Evolutionary conservation across 1,284 basidiomycete species (phyloP).

Genomic region (Sphaerobolus stellatus): DNA sequence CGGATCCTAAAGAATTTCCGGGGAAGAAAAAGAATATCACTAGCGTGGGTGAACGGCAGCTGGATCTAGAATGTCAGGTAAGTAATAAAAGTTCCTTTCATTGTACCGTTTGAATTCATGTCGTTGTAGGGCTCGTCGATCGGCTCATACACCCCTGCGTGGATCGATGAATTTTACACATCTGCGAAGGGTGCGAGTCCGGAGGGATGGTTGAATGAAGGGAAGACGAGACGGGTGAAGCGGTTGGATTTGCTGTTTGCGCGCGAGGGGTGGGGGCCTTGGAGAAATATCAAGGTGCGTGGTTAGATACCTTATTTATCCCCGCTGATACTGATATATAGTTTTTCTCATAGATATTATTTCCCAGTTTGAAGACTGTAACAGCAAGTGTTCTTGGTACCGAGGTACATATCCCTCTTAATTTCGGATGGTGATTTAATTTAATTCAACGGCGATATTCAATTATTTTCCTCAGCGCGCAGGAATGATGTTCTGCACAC

Average conservation of each 20-base stretch:
- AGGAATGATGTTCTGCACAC: slow-evolving; percentile 64
- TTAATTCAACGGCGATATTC: slow-evolving; percentile 10
- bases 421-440: too few species aligned
- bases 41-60: background rate
- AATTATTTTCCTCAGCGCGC: slow-evolving; percentile 52
- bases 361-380: slow-evolving; percentile 64
- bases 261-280: slow-evolving; percentile 1
- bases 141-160: slow-evolving; percentile 70
- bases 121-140: slow-evolving; percentile 67
- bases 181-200: slow-evolving; percentile 69
- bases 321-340: too few species aligned
- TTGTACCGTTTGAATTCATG: slow-evolving; percentile 53
- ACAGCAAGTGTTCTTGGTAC: slow-evolving; percentile 57
- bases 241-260: slow-evolving; percentile 13
- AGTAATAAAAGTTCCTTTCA: slow-evolving; percentile 43
- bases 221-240: slow-evolving; percentile 54
- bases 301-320: too few species aligned
- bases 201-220: slow-evolving; percentile 61
- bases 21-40: too few species aligned
- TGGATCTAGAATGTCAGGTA: slow-evolving; percentile 60
- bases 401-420: slow-evolving; percentile 43
- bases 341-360: slow-evolving; percentile 74
- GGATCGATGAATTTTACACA: slow-evolving; percentile 75
- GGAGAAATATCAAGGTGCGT: slow-evolving; percentile 1
- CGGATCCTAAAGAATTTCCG: slow-evolving; percentile 61